Evolutionary conservation across 352 stramenopile genomes (phyloP).

Genomic region (Phytophthora litchii): DNA sequence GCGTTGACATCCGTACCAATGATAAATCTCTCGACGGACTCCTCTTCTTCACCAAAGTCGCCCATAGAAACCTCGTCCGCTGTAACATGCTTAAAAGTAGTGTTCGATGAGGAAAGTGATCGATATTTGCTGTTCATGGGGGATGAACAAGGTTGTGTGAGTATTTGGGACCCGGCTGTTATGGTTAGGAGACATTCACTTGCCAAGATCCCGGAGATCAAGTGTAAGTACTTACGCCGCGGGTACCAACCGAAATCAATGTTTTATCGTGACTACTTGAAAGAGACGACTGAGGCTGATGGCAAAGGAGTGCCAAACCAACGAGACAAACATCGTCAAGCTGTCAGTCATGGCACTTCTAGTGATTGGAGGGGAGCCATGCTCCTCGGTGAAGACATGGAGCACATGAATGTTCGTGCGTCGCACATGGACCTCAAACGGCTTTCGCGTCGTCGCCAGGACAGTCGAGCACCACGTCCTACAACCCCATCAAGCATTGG

Average conservation of each 20-base stretch:
- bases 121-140: slow-evolving; percentile 64
- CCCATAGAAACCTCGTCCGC: slow-evolving; percentile 19
- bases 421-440: slow-evolving; percentile 52
- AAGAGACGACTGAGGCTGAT: slow-evolving; percentile 37
- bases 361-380: slow-evolving; percentile 40
- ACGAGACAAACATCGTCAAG: slow-evolving; percentile 27
- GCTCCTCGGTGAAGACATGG: slow-evolving; percentile 40
- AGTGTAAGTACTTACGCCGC: slow-evolving; percentile 61
- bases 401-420: slow-evolving; percentile 43
- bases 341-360: slow-evolving; percentile 18
- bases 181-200: slow-evolving; percentile 61
- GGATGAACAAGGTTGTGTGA: slow-evolving; percentile 55
- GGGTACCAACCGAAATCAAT: slow-evolving; percentile 69
- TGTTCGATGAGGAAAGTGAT: slow-evolving; percentile 49
- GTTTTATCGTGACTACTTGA: slow-evolving; percentile 62
- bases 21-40: slow-evolving; percentile 4
- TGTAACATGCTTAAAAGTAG: slow-evolving; percentile 61
- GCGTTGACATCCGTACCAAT: slow-evolving; percentile 14
- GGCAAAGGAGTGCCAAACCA: slow-evolving; percentile 8
- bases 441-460: slow-evolving; percentile 38
- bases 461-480: slow-evolving; percentile 14
- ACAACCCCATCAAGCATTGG: background rate
- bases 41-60: slow-evolving; percentile 1
- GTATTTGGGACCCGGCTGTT: slow-evolving; percentile 52
- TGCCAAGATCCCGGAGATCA: slow-evolving; percentile 64